These are phyloP conservation scores for Penicillium chermesinum DNA, from an alignment of 495 filamentous ascomycete species.

Conservation along the genomic window DNA sequence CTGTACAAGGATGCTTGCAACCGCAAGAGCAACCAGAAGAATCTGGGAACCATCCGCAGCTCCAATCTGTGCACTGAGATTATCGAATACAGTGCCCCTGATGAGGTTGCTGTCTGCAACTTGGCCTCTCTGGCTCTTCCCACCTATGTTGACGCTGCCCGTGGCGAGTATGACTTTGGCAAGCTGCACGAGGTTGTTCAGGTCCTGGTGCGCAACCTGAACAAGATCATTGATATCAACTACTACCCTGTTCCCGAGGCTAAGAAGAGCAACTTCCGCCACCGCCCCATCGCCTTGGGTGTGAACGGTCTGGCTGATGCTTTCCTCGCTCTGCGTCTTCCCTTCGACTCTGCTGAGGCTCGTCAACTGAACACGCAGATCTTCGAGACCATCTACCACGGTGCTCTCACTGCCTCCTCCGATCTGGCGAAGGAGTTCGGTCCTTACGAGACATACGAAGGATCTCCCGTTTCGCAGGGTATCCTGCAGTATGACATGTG, in stretches of 20 bases:
- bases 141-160: slow-evolving; percentile 75
- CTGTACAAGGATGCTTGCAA: slow-evolving; percentile 99
- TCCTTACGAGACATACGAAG: slow-evolving; percentile 82
- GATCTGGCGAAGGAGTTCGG: slow-evolving; percentile 79
- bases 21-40: slow-evolving; percentile 99
- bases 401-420: slow-evolving; percentile 80
- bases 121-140: slow-evolving; percentile 90
- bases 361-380: slow-evolving; percentile 94
- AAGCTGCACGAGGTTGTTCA: slow-evolving; percentile 91
- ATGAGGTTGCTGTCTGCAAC: slow-evolving; percentile 98
- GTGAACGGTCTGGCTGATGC: slow-evolving; percentile 98
- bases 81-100: slow-evolving; percentile 91
- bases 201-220: slow-evolving; percentile 86
- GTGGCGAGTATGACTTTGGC: slow-evolving; percentile 84
- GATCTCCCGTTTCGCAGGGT: slow-evolving; percentile 90
- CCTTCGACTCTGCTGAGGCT: slow-evolving; percentile 93
- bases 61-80: slow-evolving; percentile 99
- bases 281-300: slow-evolving; percentile 90
- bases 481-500: slow-evolving; percentile 99
- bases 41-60: slow-evolving; percentile 93
- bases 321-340: slow-evolving; percentile 93
- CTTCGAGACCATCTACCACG: slow-evolving; percentile 99
- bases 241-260: slow-evolving; percentile 94
- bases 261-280: slow-evolving; percentile 89
- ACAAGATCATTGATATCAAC: slow-evolving; percentile 97